Conservation (phyloP, 768 basidiomycete genomes). For the Pisolithus sp. region DNA sequence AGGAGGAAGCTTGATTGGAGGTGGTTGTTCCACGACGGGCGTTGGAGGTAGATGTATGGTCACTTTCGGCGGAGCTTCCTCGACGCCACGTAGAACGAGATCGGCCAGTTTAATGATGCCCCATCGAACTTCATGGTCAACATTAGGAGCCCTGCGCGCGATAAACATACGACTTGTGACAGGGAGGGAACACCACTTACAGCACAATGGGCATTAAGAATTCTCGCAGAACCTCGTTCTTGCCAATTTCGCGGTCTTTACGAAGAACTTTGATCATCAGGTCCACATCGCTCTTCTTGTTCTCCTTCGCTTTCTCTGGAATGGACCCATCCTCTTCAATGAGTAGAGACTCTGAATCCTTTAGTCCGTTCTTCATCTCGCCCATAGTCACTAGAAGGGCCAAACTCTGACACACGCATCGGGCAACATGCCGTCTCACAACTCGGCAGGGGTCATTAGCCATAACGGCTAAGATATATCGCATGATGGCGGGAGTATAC, state of each 20-base stretch:
- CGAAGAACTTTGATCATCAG: conserved; percentile 80
- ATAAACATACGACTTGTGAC: not conserved
- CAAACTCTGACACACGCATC: conserved; percentile 79
- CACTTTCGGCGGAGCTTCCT: conserved; percentile 82
- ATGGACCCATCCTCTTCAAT: conserved; percentile 82
- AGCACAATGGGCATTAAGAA: conserved; percentile 75
- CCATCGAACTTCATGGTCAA: conserved; percentile 88
- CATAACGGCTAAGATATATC: conserved; percentile 83
- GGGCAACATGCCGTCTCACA: conserved; percentile 82
- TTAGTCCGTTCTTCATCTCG: conserved; percentile 72
- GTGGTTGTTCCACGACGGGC: conserved; percentile 57
- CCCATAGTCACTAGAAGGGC: conserved; percentile 84
- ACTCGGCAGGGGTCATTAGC: conserved; percentile 77
- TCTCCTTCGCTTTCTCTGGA: conserved; percentile 64
- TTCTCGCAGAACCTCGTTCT: conserved; percentile 73
- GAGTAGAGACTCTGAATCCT: conserved; percentile 70
- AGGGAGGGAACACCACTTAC: conserved; percentile 39
- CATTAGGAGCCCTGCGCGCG: conserved; percentile 53
- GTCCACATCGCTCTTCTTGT: conserved; percentile 78
- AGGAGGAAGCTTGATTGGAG: conserved; percentile 46
- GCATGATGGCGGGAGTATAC: conserved; percentile 79
- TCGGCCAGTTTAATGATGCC: conserved; percentile 89
- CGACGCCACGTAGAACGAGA: conserved; percentile 72
- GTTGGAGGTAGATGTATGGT: conserved; percentile 76
- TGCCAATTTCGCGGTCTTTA: conserved; percentile 80